These are phyloP conservation scores for Grigorovia jiainica DNA, from an alignment of 805 yeast species.

Conservation along the genomic window DNA sequence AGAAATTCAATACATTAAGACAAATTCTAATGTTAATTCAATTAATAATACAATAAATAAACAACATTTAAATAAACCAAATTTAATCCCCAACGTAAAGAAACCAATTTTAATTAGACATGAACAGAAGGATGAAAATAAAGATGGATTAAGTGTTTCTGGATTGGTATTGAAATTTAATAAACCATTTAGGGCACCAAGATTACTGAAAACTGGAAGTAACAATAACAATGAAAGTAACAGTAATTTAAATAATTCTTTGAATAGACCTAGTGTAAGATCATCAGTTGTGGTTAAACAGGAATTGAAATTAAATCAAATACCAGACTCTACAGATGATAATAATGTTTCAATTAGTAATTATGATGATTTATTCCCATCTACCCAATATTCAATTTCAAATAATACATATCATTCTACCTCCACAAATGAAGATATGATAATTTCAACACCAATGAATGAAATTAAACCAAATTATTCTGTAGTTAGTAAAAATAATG, in stretches of 20 bases:
- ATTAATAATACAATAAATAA: not conserved
- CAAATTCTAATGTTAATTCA: not conserved
- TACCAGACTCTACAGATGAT: not conserved
- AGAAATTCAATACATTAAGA: slow-evolving; percentile 10
- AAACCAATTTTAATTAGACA: not conserved
- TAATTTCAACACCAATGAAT: not conserved
- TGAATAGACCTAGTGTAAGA: slow-evolving; percentile 11
- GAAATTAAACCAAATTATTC: no score
- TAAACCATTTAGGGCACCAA: slow-evolving; percentile 24
- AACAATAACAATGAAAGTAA: no score
- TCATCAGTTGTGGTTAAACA: slow-evolving; percentile 1
- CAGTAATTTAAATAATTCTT: no score
- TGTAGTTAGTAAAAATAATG: no score
- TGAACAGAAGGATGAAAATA: not conserved
- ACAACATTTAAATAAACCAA: no score
- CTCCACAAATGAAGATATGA: no score
- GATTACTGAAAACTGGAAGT: no score
- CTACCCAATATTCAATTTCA: not conserved
- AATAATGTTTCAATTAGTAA: not conserved
- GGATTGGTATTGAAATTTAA: slow-evolving; percentile 21
- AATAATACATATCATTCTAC: no score
- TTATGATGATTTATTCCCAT: not conserved
- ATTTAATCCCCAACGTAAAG: no score
- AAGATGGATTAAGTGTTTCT: not conserved
- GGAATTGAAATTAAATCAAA: not conserved